Base-by-base conservation (phyloP, 139 green algal genomes). In the Chlamydomonas incerta region DNA sequence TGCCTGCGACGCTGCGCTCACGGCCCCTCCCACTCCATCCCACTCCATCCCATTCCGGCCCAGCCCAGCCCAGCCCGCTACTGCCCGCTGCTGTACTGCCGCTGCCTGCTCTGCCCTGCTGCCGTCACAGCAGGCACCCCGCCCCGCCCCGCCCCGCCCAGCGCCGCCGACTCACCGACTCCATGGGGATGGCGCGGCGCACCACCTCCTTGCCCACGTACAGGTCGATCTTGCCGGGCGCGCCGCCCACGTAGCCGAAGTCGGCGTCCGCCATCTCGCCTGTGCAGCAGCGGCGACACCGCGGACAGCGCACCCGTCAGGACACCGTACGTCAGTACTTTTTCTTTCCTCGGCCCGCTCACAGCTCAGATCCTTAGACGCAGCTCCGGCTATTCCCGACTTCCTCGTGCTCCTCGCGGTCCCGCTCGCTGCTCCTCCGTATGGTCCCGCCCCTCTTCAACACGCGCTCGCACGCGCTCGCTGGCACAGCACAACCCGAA, bases 181-280 rank as follows among this genome's bases (percentile, higher is more conserved):
- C 95, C 90, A 97, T 98, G 58, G 94, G 91, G 72, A 99, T 98
- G 73, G 60, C 95, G 24, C 94, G 88, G 72, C 91, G 83, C 50
- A 99, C 96, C 13, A 99, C 96, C 93, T 99, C 97, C 94, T 99
- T 99, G 88, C 97, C 97, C 60, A 99, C 97, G 88, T 99, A 99
- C 83, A 99, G 91, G 93, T 99, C 98, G 88, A 99, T 99, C 95
- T 90, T 91, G 73, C 94, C 92, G 17, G 95, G 95, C 13, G 92
- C 93, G 18, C 95, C 95, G 35, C 95, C 95, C 52, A 98, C 95
- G 81, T 98, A 98, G n/a, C 97, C 97, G 88, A 99, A 99, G 90
- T 99, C 97, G 4, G 97, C 98, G 88, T 99, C 98, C 9, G 98
- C 98, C 98, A 99, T 99, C 92, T 99, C 98, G 2, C 98, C 98